Evolutionary conservation across 176 grass and related monocot genomes (phyloP), one percentile per base, ranked within the genome.

Genomic region (Aechmea fasciata): DNA sequence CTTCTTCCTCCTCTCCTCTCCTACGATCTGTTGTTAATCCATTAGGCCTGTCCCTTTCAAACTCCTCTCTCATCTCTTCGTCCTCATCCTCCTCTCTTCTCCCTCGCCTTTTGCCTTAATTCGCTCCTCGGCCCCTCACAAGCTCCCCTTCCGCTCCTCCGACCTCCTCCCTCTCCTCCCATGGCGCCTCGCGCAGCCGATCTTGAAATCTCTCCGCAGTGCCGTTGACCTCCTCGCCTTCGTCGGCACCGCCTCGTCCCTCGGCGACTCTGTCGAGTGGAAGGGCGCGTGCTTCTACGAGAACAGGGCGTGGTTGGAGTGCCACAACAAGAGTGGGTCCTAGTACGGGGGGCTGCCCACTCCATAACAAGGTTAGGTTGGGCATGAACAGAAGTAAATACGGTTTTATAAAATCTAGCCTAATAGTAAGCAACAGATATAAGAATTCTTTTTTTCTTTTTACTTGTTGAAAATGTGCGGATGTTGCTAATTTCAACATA

Each of bases 281-380:
- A 97, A 97, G 81, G 94, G 94, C 25, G 89, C 94, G 13, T 97
- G 94, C 66, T 97, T 97, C 81, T 92, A 87, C 68, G 68, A 97
- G 80, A 97, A 90, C 79, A 4, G 11, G 14, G 94, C 89, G 10
- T 77, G 75, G 75, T 59, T 77, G 75, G 75, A 77, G 33, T 69
- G 50, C 75, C 75, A 69, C 65, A 77, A 77, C 66, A 62, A 77
- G 66, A 69, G 65, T 17, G 25, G 52, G 10, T 59, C 65, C 52
- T 52, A 17, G 24, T 77, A 69, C 20, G 65, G 75, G 75, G 2
- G 75, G 75, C 19, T 53, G 65, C 8, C 69, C 75, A 11, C 65
- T 77, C 65, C 75, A 77, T 69, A 50, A 69, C 52, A 77, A 69
- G 75, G 75, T 77, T 12, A 2, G 48, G 8, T 23, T 23, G 25